Evolutionary conservation across 225 moss, liverwort and hornwort species (phyloP), one percentile per base, ranked within the genome.

Genomic region (Pleurozium schreberi): DNA sequence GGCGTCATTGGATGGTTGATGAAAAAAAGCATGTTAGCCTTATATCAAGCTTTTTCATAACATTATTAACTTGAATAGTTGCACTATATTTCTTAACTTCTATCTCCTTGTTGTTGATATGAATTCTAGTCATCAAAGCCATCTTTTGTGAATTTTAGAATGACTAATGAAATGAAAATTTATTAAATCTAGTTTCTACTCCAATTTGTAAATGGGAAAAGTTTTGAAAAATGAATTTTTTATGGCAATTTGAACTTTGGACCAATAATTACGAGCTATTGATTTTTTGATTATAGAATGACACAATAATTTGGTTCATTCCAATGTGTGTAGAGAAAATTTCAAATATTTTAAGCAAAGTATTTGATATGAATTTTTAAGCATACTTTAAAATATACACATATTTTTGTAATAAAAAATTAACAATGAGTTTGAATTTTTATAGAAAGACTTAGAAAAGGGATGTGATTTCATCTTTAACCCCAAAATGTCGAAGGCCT

Each of bases 371-470:
- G n/a, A n/a, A n/a, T n/a, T n/a, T n/a, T n/a, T n/a, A n/a, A n/a
- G n/a, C n/a, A n/a, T n/a, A n/a, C n/a, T n/a, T n/a, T n/a, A n/a
- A n/a, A n/a, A n/a, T n/a, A n/a, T n/a, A n/a, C n/a, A n/a, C n/a
- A n/a, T n/a, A n/a, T 55, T 53, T 53, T 53, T 22, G 21, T 67
- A 15, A 71, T 43, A 1, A 71, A 71, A 71, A 28, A 10, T 9
- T 10, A 0, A 5, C 0, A 0, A 0, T 17, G 2, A n/a, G 3
- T 28, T 43, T 71, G 15, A 71, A 71, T 5, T 16, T 43, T 42
- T 28, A 1, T 25, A 14, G 7, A 17, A 43, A 27, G 27, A 42
- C 14, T 14, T 26, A 0, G 26, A 70, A 4, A 5, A 16, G 5
- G 8, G 1, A 27, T 42, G 26, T 16, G 15, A 70, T 43, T 27